Conservation (phyloP, 1,284 basidiomycete species). For the Cryptococcus sp. region DNA sequence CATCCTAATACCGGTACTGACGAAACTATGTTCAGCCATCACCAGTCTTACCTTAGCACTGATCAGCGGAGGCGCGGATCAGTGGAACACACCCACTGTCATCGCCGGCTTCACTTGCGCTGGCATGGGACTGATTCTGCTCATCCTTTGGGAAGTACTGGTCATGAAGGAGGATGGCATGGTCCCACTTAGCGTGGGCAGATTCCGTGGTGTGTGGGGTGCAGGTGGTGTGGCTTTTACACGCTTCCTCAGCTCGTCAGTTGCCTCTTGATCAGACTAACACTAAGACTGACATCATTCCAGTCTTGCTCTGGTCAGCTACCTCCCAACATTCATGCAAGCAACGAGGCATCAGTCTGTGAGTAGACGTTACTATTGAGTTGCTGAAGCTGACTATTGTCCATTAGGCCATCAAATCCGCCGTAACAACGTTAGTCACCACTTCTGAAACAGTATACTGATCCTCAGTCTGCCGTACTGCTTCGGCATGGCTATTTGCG, state of each 20-base stretch:
- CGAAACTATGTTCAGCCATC: constrained; percentile 1
- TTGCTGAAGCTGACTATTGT: background rate
- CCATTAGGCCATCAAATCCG: constrained; percentile 12
- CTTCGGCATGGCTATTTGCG: constrained; percentile 13
- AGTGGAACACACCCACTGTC: constrained; percentile 10
- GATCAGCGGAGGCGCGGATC: constrained; percentile 7
- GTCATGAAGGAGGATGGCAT: constrained; percentile 18
- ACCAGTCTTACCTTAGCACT: constrained; percentile 13
- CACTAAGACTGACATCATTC: too few relatives aligned
- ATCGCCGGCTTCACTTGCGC: constrained; percentile 11
- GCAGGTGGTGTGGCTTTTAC: constrained; percentile 6
- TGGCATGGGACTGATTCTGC: constrained; percentile 12
- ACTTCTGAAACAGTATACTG: background rate
- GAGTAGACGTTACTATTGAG: background rate
- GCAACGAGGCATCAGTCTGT: constrained; percentile 15
- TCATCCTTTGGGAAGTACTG: constrained; percentile 14
- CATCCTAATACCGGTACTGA: background rate
- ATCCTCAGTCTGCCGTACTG: constrained; percentile 11
- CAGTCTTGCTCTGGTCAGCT: constrained; percentile 12
- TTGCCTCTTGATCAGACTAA: background rate
- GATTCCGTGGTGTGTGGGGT: constrained; percentile 12
- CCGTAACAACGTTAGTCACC: constrained; percentile 6
- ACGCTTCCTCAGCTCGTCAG: constrained; percentile 11
- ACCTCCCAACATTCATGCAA: constrained; percentile 13
- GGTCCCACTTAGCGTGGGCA: constrained; percentile 3